phyloP scores from a whole-genome alignment of 805 yeast genomes.

The Starmerella bombicola region DNA sequence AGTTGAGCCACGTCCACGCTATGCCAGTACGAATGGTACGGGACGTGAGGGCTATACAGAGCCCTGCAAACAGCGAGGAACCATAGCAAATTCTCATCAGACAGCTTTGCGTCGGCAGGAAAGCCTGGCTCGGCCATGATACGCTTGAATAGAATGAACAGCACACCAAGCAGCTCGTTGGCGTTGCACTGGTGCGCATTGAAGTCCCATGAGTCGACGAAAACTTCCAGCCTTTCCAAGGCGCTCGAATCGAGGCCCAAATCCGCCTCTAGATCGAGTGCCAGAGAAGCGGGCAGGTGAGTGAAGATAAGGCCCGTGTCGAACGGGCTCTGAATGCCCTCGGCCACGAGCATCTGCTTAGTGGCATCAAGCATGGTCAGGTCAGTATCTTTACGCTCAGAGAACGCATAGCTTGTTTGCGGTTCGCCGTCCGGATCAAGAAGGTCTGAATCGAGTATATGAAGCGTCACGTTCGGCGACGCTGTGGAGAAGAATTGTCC shows the following conservation, averaged over 20 bases:
- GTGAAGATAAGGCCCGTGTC: constrained; percentile 9
- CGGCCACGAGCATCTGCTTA: neutral
- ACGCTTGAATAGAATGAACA: constrained; percentile 41
- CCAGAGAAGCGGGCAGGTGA: constrained; percentile 5
- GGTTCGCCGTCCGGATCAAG: neutral
- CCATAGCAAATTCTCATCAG: constrained; percentile 41
- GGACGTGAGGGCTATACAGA: constrained; percentile 71
- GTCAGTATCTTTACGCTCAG: neutral
- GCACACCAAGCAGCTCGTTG: constrained; percentile 56
- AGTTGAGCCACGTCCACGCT: constrained; percentile 94
- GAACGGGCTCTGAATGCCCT: constrained; percentile 11
- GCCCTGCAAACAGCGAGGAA: constrained; percentile 59
- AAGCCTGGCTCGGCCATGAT: constrained; percentile 26
- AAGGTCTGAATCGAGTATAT: neutral
- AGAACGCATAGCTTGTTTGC: neutral
- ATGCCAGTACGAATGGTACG: constrained; percentile 91
- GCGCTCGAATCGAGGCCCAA: constrained; percentile 7
- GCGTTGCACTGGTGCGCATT: constrained; percentile 52
- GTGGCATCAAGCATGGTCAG: neutral
- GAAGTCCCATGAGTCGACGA: constrained; percentile 42
- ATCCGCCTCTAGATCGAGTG: constrained; percentile 7
- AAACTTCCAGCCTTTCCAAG: constrained; percentile 4
- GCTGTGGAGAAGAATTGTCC: constrained; percentile 3
- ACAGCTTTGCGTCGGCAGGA: constrained; percentile 8
- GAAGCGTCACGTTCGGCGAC: constrained; percentile 7